phyloP scores from a whole-genome alignment of 1,284 basidiomycete genomes.

The Tilletia horrida region DNA sequence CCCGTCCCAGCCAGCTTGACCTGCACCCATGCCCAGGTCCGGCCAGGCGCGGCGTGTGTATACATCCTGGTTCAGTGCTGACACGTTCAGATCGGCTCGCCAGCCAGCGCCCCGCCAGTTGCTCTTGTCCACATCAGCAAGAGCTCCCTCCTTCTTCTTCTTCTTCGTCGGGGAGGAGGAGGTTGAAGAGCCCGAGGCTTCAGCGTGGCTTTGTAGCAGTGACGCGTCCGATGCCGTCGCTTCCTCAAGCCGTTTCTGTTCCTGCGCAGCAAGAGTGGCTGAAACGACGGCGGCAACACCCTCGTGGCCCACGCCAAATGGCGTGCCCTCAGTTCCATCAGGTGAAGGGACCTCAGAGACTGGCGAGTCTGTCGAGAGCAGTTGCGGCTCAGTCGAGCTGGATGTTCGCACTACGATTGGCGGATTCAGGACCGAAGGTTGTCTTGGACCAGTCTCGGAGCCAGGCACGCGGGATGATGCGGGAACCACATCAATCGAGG shows the following conservation, averaged over 20 bases:
- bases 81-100: conserved; percentile 11
- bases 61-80: neutral
- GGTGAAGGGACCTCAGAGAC: neutral
- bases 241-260: too few species aligned
- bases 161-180: neutral
- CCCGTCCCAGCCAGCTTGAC: neutral
- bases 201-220: neutral
- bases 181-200: neutral
- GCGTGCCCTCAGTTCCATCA: neutral
- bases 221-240: neutral
- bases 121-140: neutral
- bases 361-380: neutral
- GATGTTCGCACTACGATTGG: conserved; percentile 1
- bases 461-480: conserved; percentile 10
- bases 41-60: neutral
- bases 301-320: neutral
- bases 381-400: neutral
- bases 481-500: neutral
- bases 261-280: neutral
- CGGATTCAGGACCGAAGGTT: neutral
- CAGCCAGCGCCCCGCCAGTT: conserved; percentile 13
- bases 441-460: neutral
- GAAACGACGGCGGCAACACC: neutral
- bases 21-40: neutral
- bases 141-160: neutral